Base-by-base conservation (phyloP, 768 basidiomycete species). In the Mrakia hoshinonis region DNA sequence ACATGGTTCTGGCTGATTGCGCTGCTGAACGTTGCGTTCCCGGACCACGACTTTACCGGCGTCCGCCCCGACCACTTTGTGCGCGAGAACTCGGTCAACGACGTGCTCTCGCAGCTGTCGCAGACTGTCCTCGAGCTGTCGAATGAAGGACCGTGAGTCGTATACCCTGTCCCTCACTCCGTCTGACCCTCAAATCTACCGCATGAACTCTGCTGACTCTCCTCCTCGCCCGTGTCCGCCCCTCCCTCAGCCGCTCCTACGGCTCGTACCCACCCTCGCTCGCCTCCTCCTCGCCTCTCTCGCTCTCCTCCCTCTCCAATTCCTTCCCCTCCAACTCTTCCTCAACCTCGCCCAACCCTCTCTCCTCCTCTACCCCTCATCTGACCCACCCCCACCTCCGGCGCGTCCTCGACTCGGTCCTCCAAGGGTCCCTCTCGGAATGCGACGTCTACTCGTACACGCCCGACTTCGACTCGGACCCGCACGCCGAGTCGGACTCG, bases 31-130 rank as follows among this genome's bases (percentile, higher is more conserved):
- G 86, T 92, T 77, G 94, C 95, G 7, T 99, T 94, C 78, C 95
- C 95, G 2, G 95, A 98, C 84, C 85, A 97, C 82, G 94, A 97
- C 77, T 99, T 98, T 82, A 90, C 91, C 9, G 89, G 91, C 79
- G 89, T 96, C 65, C 86, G 89, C 34, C 90, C 93, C 0, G 87
- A 88, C 12, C 89, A 95, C 76, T 99, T 99, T 80, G 87, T 85
- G 77, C 34, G 61, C 7, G 71, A 73, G 67, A 62, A 68, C 39
- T 49, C 54, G 38, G 71, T 73, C n/a, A 54, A 47, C 46, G 66
- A 73, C 26, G 65, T 73, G 9, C 66, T 73, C 10, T 54, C 58
- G 12, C 65, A 67, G 61, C 55, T 73, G 6, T 60, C 54, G 26
- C 55, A 54, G 38, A 73, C 71, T 6, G 71, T 73, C n/a, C 52